phyloP scores from a whole-genome alignment of 371 early-diverging fungal genomes.

The Entomophthora muscae region DNA sequence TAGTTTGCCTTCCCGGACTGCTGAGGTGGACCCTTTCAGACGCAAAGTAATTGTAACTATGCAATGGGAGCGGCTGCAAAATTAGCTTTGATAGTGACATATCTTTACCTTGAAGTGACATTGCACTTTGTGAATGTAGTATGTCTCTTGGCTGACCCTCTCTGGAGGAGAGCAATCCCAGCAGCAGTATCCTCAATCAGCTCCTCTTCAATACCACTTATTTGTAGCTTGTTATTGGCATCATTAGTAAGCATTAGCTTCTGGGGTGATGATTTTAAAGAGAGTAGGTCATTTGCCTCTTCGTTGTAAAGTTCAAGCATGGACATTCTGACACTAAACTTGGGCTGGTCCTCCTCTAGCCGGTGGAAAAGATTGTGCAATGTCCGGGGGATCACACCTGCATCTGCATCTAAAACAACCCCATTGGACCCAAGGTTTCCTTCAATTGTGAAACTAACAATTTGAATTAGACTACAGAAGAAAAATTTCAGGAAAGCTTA shows the following conservation, averaged over 20 bases:
- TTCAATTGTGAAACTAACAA: too few species aligned
- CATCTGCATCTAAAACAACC: too few species aligned
- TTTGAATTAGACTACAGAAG: too few species aligned
- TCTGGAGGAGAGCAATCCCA: slow-evolving; percentile 52
- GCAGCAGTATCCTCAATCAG: slow-evolving; percentile 48
- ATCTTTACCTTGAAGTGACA: slow-evolving; percentile 48
- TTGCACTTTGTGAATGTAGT: slow-evolving; percentile 86
- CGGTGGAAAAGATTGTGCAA: too few species aligned
- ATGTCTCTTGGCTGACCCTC: slow-evolving; percentile 56
- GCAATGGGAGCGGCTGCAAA: slow-evolving; percentile 75
- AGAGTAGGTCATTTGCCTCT: slow-evolving; percentile 80
- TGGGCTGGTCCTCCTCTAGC: too few species aligned
- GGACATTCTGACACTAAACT: slow-evolving; percentile 69
- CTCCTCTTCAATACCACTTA: slow-evolving; percentile 42
- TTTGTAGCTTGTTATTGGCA: slow-evolving; percentile 38
- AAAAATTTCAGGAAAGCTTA: too few species aligned
- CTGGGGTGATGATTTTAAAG: slow-evolving; percentile 22
- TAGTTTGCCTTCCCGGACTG: slow-evolving; percentile 80
- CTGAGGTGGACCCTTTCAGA: slow-evolving; percentile 60
- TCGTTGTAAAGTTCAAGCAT: slow-evolving; percentile 98
- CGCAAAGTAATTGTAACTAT: slow-evolving; percentile 82
- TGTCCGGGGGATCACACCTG: too few species aligned
- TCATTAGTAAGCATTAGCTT: slow-evolving; percentile 36
- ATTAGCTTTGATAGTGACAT: background rate
- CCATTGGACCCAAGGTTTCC: too few species aligned